phyloP scores from a whole-genome alignment of 1,284 basidiomycete species.

The Pyrrhoderma lamaoense region DNA sequence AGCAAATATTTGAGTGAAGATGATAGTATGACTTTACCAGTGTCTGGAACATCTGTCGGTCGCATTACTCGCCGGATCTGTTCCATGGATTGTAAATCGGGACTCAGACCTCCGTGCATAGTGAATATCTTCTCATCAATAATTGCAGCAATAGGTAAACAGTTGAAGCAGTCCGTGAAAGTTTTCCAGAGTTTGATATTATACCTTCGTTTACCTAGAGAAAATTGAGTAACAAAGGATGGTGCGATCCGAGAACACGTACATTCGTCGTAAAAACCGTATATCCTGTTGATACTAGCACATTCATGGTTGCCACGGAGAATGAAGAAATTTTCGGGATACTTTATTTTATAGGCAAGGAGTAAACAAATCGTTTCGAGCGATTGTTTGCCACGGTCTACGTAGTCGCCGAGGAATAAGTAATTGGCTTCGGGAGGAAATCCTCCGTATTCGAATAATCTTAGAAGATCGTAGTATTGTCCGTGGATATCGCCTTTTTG shows the following conservation, averaged over 20 bases:
- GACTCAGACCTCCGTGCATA: conserved; percentile 89
- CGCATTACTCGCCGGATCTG: conserved; percentile 99
- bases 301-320: conserved; percentile 93
- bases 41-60: conserved; percentile 98
- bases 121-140: conserved; percentile 98
- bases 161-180: conserved; percentile 96
- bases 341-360: conserved; percentile 96
- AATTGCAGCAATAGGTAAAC: conserved; percentile 90
- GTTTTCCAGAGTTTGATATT: conserved; percentile 99
- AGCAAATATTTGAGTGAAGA: conserved; percentile 9
- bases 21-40: conserved; percentile 46
- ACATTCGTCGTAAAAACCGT: conserved; percentile 98
- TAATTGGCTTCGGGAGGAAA: conserved; percentile 97
- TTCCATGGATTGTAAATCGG: conserved; percentile 98
- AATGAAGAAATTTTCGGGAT: conserved; percentile 97
- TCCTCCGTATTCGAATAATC: conserved; percentile 91
- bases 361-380: conserved; percentile 90
- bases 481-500: conserved; percentile 84
- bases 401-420: conserved; percentile 92
- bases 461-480: conserved; percentile 91
- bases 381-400: conserved; percentile 91
- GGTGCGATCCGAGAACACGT: conserved; percentile 27
- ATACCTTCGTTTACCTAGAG: conserved; percentile 87
- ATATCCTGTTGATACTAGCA: conserved; percentile 92
- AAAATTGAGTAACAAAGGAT: conserved; percentile 10